Evolutionary conservation across 192 early-diverging fungal genomes (phyloP), one percentile per base, ranked within the genome.

Genomic region (Lobosporangium transversale): DNA sequence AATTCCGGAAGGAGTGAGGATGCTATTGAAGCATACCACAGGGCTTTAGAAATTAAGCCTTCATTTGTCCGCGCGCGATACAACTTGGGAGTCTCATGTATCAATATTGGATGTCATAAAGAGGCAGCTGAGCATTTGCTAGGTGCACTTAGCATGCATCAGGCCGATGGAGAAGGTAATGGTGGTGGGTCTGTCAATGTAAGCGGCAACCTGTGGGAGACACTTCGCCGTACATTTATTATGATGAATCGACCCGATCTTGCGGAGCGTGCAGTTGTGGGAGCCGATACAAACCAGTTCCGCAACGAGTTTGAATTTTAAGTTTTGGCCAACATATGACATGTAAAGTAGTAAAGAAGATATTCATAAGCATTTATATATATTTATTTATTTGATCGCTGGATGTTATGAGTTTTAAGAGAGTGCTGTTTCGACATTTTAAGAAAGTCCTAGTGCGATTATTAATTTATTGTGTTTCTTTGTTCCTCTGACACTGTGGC

Each of bases 61-160:
- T 89, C 89, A 21, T 99, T 94, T 86, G 92, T 99, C 17, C 90
- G 98, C 27, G 98, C 95, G n/a, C 86, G 97, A 47, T 99, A 97
- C 84, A 99, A 99, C 81, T 76, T 99, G 42, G 94, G 94, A 8
- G 91, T 99, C 32, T 89, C 90, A n/a, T 96, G 96, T 69, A 92
- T 98, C 49, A 95, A 97, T 70, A 85, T 98, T 81, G 92, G 91
- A 12, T 89, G 93, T 66, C 93, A 97, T 66, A 75, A 86, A 26
- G 97, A 98, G 71, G 96, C 97, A 3, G 95, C 91, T 10, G 95
- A 95, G 64, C 96, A 99, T 84, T 82, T 98, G 26, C 78, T 99
- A 21, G 89, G 89, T 0, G 95, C 95, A 6, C 78, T 99, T 60
- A 85, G 90, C 15, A 86, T 95, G 66, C 97, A 98, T 53, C 81